Percentiles rank a stretch among this genome's conserved stretches.
These are phyloP conservation scores for Trichoderma sp. DNA, from an alignment of 2,329 filamentous ascomycete species.

Conservation along the genomic window DNA sequence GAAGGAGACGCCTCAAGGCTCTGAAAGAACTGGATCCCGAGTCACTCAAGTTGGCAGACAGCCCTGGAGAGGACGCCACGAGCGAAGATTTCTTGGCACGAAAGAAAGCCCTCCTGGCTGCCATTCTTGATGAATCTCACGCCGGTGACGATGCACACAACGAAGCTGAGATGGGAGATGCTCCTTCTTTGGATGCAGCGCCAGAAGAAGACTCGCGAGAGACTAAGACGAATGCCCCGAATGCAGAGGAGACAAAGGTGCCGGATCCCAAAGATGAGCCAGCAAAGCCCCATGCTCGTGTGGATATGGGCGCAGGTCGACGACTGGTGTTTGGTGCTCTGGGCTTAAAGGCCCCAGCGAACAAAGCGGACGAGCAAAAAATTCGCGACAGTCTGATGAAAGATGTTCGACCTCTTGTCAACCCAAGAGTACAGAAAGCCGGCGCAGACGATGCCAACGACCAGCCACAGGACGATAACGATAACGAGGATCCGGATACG, in stretches of 20 bases:
- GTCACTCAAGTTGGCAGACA: conserved; percentile 24
- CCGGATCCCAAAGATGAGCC: conserved; percentile 7
- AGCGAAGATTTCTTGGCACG: conserved; percentile 39
- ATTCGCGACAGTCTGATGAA: conserved; percentile 62
- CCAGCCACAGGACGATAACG: background rate
- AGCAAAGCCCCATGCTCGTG: conserved; percentile 23
- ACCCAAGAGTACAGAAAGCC: conserved; percentile 35
- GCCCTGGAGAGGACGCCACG: conserved; percentile 8
- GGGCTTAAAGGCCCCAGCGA: conserved; percentile 68
- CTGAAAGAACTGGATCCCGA: conserved; percentile 19
- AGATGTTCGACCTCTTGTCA: conserved; percentile 46
- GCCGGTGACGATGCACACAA: background rate
- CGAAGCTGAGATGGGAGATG: background rate
- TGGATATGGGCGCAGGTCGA: conserved; percentile 60
- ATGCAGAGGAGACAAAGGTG: background rate
- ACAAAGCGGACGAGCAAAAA: conserved; percentile 66
- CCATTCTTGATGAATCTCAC: conserved; percentile 25
- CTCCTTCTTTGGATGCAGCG: background rate
- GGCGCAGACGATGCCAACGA: background rate
- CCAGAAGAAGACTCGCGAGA: background rate
- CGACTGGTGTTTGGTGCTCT: conserved; percentile 73
- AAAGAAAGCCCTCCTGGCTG: conserved; percentile 43
- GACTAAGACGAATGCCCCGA: background rate
- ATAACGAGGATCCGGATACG: conserved; percentile 53
- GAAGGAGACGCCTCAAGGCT: conserved; percentile 45